Evolutionary conservation across 2,329 filamentous ascomycete species (phyloP), one percentile per base, ranked within the genome.

Genomic region (Xylaria sp.): DNA sequence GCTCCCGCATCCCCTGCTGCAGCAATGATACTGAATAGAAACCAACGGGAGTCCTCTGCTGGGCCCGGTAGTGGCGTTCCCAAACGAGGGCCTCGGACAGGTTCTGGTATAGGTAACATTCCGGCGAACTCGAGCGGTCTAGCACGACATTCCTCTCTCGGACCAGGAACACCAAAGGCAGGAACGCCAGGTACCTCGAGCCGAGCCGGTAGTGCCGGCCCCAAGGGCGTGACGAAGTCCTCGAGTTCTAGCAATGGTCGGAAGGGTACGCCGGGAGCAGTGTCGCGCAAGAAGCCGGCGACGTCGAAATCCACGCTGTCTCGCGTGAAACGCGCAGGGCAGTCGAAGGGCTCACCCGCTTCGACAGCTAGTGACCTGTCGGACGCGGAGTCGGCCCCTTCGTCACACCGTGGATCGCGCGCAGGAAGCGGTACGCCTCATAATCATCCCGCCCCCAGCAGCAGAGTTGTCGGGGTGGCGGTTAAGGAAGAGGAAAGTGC

Each of bases 361-460:
- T 85, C 84, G 3, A 83, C 82, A 4, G 83, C 80, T 54, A 86
- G 83, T 66, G 85, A 88, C 68, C 77, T 87, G 47, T 87, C 84
- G 0, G 85, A 87, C 55, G 84, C 83, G 6, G 83, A 83, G 50
- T 83, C 52, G 75, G 76, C 55, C 80, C 82, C 67, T 78, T 77
- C 54, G 76, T 82, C 54, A 79, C 85, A 56, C 78, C 83, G 53
- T 69, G 76, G 46, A 62, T 74, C 65, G 53, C 70, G 65, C 54
- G 72, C 68, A 9, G 74, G 71, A 13, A 75, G 75, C 34, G 73
- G 71, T 53, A 78, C 76, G 1, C 75, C 76, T 0, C 71, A 67
- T n/a, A 68, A 65, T 59, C 57, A 71, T 64, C 37, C 66, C 52
- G 55, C 53, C 18, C 55, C 56, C 39, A 60, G 35, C 42, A 67